Conservation (phyloP, 1,284 basidiomycete species). For the Cutaneotrichosporon mucoides region DNA sequence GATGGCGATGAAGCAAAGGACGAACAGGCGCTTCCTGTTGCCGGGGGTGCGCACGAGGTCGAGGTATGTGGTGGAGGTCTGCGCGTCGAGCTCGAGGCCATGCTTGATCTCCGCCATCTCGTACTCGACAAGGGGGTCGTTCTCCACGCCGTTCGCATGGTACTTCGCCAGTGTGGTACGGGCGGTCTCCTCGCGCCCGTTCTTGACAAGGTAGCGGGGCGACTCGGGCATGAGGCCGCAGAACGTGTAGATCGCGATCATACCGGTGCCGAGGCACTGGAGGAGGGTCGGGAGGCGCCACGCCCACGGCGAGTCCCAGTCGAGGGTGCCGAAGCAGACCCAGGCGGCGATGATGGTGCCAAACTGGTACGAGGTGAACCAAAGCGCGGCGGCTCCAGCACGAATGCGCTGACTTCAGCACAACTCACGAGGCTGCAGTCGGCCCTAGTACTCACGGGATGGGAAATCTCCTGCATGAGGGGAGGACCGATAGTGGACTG, state of each 20-base stretch:
- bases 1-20: no score
- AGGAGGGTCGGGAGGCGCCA: conserved; percentile 60
- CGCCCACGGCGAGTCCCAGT: conserved; percentile 8
- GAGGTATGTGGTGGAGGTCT: no score
- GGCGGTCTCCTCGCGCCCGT: conserved; percentile 54
- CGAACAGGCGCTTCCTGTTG: no score
- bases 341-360: conserved; percentile 52
- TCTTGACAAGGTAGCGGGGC: conserved; percentile 57
- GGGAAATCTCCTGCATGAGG: no score
- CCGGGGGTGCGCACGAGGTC: no score
- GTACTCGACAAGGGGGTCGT: conserved; percentile 9
- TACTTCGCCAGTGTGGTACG: conserved; percentile 49
- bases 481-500: no score
- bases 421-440: no score
- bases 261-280: conserved; percentile 53
- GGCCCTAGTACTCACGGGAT: no score
- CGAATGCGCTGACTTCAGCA: conserved; percentile 53
- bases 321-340: conserved; percentile 23
- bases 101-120: no score
- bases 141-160: conserved; percentile 27
- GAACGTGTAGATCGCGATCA: conserved; percentile 41
- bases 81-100: no score
- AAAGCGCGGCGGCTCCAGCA: conserved; percentile 53
- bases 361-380: conserved; percentile 60
- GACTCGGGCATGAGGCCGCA: conserved; percentile 55